Percentiles rank a stretch among this genome's conserved stretches.
These are phyloP conservation scores for Diddensiella santjacobensis DNA, from an alignment of 805 yeast genomes.

Conservation along the genomic window DNA sequence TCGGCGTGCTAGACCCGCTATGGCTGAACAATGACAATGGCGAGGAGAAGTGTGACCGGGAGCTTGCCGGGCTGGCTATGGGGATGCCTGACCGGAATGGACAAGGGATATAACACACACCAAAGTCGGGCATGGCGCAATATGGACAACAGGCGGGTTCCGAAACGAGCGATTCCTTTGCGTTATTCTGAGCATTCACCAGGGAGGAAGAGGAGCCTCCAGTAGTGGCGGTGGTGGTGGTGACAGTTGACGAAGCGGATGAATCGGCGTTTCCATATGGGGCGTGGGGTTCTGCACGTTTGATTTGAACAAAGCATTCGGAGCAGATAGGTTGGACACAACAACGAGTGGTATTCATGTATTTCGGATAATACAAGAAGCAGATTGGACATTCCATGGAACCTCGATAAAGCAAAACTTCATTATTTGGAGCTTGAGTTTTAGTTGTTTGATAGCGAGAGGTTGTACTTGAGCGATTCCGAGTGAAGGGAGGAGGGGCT, in stretches of 20 bases:
- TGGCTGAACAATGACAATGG: constrained; percentile 8
- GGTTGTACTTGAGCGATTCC: constrained; percentile 22
- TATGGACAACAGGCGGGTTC: constrained; percentile 92
- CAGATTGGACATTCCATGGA: constrained; percentile 92
- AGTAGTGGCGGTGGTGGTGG: constrained; percentile 18
- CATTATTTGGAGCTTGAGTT: constrained; percentile 30
- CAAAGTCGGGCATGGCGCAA: constrained; percentile 84
- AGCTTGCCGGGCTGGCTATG: constrained; percentile 9
- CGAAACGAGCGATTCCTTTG: constrained; percentile 48
- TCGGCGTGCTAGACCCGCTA: background rate
- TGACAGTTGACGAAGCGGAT: constrained; percentile 22
- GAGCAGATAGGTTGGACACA: constrained; percentile 92
- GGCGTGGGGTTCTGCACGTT: constrained; percentile 86
- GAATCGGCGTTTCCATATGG: constrained; percentile 48
- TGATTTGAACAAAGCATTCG: constrained; percentile 95
- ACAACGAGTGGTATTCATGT: constrained; percentile 76
- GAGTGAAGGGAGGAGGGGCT: constrained; percentile 9
- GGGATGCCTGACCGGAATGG: constrained; percentile 46
- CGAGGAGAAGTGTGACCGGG: constrained; percentile 7
- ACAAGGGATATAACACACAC: constrained; percentile 74
- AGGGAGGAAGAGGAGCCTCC: background rate
- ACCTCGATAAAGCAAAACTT: constrained; percentile 58
- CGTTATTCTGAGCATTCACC: constrained; percentile 18
- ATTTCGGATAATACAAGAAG: constrained; percentile 76
- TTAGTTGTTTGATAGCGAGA: constrained; percentile 10